These are phyloP conservation scores for Canna indica DNA, from an alignment of 176 grass and related monocot genomes.

Conservation along the genomic window DNA sequence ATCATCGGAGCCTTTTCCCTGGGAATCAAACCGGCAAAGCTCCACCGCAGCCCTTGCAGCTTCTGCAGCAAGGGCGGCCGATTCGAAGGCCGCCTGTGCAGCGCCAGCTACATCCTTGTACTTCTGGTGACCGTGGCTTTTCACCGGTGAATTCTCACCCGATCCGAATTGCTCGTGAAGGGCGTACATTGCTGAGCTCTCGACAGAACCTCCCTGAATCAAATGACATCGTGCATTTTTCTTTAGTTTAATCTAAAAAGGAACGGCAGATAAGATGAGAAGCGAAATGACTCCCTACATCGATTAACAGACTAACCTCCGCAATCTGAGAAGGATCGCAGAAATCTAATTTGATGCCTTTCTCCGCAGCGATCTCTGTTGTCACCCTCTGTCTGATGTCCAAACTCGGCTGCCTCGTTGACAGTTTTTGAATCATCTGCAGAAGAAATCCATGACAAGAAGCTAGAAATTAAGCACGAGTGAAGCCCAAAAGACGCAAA, in stretches of 20 bases:
- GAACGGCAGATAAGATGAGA: too few species aligned
- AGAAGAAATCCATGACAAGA: neutral
- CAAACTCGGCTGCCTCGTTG: constrained; percentile 51
- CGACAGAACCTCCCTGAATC: neutral
- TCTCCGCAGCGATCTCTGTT: constrained; percentile 67
- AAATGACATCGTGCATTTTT: neutral
- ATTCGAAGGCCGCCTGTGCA: constrained; percentile 75
- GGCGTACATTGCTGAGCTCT: neutral
- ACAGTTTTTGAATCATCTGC: constrained; percentile 84
- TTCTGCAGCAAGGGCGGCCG: constrained; percentile 53
- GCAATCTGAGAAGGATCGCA: constrained; percentile 10
- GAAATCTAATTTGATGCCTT: constrained; percentile 51
- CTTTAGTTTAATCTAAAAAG: neutral
- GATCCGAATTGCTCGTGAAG: neutral
- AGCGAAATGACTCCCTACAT: neutral
- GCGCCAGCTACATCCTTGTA: constrained; percentile 62
- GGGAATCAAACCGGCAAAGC: constrained; percentile 39
- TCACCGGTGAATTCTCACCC: constrained; percentile 12
- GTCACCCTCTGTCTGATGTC: constrained; percentile 55
- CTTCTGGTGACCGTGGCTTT: neutral
- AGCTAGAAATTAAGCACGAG: too few species aligned
- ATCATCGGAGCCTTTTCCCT: constrained; percentile 10
- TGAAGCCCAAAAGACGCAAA: neutral
- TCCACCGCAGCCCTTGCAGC: constrained; percentile 75
- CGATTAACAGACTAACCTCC: neutral